Evolutionary conservation across 768 basidiomycete species (phyloP).

Genomic region (Tulasnella sp.): DNA sequence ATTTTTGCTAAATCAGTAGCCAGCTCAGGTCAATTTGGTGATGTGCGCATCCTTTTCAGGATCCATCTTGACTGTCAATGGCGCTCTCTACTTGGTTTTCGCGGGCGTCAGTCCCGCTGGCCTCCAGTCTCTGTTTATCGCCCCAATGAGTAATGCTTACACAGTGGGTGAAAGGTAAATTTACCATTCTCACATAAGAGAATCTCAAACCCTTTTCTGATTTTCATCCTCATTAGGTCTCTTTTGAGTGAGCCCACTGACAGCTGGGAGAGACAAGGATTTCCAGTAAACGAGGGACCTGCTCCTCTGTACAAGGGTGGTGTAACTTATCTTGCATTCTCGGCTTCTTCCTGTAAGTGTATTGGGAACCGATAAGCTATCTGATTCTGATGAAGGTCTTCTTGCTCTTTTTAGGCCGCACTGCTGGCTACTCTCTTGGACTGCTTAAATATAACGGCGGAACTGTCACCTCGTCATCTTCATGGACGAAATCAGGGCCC

Average conservation of each 20-base stretch:
- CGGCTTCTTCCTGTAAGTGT: not conserved
- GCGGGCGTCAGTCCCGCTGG: not conserved
- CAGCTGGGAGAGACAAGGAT: not conserved
- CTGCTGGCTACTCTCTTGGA: constrained; percentile 4
- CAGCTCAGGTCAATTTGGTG: too few relatives aligned
- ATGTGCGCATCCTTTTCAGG: too few relatives aligned
- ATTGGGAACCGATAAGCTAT: too few relatives aligned
- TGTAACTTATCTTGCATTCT: not conserved
- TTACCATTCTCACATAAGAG: too few relatives aligned
- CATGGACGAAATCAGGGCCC: constrained; percentile 5
- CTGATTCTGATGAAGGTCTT: not conserved
- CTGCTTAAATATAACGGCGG: constrained; percentile 3
- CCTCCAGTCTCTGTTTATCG: constrained; percentile 4
- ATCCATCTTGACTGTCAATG: not conserved
- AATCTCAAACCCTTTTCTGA: too few relatives aligned
- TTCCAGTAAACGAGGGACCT: constrained; percentile 1
- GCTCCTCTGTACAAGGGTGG: constrained; percentile 2
- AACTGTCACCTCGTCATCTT: not conserved
- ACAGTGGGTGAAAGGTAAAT: not conserved
- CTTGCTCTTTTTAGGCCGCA: not conserved
- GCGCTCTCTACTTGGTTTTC: not conserved
- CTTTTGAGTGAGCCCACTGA: not conserved
- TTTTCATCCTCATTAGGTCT: too few relatives aligned
- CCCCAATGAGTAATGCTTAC: constrained; percentile 7
- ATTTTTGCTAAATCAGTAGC: too few relatives aligned